phyloP scores from a whole-genome alignment of 2,329 filamentous ascomycete species.

The Pestalotiopsis sp. region DNA sequence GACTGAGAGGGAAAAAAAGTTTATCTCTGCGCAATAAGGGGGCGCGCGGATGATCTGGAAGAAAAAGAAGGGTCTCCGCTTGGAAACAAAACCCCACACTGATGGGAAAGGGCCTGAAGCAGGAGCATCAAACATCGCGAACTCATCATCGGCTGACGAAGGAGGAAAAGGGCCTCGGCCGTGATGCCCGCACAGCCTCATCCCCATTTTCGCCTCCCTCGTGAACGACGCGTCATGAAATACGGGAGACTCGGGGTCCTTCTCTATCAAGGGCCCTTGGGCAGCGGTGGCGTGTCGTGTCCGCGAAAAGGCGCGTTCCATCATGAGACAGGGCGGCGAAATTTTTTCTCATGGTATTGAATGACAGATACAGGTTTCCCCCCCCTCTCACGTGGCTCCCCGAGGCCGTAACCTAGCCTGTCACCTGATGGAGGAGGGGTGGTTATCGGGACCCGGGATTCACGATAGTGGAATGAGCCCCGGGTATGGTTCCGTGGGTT shows the following conservation, averaged over 20 bases:
- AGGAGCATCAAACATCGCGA: not conserved
- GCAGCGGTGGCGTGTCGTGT: not conserved
- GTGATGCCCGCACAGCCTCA: not conserved
- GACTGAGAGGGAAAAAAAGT: not conserved
- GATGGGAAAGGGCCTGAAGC: not conserved
- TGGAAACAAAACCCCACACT: not conserved
- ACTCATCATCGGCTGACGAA: not conserved
- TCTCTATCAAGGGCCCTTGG: not conserved
- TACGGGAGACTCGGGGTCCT: not conserved
- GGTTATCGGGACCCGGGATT: not conserved
- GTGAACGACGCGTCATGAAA: not conserved
- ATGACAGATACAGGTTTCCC: not conserved
- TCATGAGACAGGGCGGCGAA: not conserved
- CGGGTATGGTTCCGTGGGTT: not conserved
- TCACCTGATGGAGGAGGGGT: not conserved
- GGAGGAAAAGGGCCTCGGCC: not conserved
- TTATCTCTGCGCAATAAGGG: not conserved
- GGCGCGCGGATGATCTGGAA: not conserved
- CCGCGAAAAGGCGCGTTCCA: not conserved
- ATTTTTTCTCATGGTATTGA: not conserved
- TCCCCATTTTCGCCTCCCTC: not conserved
- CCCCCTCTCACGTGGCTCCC: not conserved
- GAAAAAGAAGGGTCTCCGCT: too few relatives aligned
- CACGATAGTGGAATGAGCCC: not conserved
- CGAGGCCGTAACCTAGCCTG: not conserved